Conservation (phyloP, 139 green algal species). For the Coccomyxa sp. region DNA sequence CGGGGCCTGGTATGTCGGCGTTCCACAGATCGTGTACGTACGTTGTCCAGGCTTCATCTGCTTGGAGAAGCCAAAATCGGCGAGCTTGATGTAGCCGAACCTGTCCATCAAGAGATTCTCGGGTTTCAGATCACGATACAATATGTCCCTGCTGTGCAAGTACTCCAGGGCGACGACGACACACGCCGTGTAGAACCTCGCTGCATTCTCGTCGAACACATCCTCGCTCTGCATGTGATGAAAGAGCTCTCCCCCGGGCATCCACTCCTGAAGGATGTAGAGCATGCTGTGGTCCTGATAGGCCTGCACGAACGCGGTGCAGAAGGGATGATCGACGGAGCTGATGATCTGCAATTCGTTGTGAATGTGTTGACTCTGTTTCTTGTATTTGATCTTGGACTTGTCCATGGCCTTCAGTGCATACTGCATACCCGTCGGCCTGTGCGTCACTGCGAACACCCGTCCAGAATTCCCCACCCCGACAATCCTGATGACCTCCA, state of each 20-base stretch:
- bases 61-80: conserved; percentile 84
- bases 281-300: conserved; percentile 63
- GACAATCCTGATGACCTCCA: too few species aligned
- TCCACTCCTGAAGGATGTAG: conserved; percentile 61
- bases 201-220: conserved; percentile 41
- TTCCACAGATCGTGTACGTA: conserved; percentile 84
- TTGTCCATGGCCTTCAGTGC: too few species aligned
- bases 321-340: too few species aligned
- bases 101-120: conserved; percentile 82
- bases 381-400: too few species aligned
- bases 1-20: conserved; percentile 75
- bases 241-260: conserved; percentile 73
- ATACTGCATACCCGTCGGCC: too few species aligned
- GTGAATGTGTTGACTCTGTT: too few species aligned
- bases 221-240: conserved; percentile 63
- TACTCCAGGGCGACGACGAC: neutral
- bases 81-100: conserved; percentile 76
- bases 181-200: neutral
- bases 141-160: conserved; percentile 26
- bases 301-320: conserved; percentile 51
- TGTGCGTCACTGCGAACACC: too few species aligned
- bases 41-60: conserved; percentile 49
- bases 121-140: conserved; percentile 80
- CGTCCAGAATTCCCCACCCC: too few species aligned
- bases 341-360: too few species aligned